Evolutionary conservation across 768 basidiomycete genomes (phyloP).

Genomic region (Mycena indigotica): DNA sequence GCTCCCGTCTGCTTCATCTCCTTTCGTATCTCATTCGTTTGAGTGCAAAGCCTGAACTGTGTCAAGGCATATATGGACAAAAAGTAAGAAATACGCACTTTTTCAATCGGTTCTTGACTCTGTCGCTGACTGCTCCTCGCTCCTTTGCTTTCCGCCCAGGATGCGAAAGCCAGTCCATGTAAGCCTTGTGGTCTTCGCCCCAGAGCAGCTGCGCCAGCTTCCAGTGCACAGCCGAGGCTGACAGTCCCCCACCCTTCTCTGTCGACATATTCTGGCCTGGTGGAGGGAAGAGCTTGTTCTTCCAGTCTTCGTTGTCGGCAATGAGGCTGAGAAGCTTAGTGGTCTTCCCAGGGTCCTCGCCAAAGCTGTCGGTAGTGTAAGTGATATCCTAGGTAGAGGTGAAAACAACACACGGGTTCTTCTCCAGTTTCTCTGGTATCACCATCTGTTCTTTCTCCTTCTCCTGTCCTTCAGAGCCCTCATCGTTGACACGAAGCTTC

Average conservation of each 20-base stretch:
- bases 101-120: not conserved
- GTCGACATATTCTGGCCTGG: not conserved
- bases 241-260: not conserved
- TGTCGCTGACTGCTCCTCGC: not conserved
- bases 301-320: not conserved
- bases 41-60: not conserved
- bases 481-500: too few relatives aligned
- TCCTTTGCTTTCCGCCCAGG: not conserved
- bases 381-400: not conserved
- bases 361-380: not conserved
- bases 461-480: too few relatives aligned
- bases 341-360: not conserved
- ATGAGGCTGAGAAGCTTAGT: not conserved
- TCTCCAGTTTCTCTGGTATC: not conserved
- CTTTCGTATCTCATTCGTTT: not conserved
- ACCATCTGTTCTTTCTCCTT: not conserved
- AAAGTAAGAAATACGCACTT: not conserved
- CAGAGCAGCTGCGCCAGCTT: not conserved
- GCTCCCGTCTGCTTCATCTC: not conserved
- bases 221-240: not conserved
- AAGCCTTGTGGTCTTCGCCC: not conserved
- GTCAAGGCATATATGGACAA: not conserved
- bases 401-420: not conserved
- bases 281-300: not conserved
- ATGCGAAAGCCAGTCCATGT: not conserved